These are phyloP conservation scores for Pythium aphanidermatum DNA, from an alignment of 352 stramenopile species.

Conservation along the genomic window DNA sequence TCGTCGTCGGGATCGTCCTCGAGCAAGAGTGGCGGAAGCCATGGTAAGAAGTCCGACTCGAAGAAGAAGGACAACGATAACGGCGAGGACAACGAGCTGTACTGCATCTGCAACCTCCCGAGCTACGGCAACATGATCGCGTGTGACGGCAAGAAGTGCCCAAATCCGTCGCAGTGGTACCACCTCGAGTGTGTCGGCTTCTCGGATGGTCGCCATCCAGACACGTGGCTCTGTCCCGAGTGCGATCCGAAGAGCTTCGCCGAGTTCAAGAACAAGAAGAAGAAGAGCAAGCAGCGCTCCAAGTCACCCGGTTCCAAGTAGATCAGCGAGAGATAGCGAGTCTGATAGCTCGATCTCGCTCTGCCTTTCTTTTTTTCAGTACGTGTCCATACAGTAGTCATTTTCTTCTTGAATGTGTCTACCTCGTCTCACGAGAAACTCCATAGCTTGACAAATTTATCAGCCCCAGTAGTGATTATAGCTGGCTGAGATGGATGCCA, in stretches of 20 bases:
- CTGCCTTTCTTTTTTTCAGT: conserved; percentile 9
- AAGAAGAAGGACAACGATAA: conserved; percentile 62
- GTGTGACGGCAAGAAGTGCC: conserved; percentile 84
- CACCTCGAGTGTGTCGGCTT: conserved; percentile 83
- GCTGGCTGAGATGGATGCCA: conserved; percentile 55
- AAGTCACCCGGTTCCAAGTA: conserved; percentile 72
- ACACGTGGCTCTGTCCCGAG: conserved; percentile 84
- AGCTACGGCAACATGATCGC: conserved; percentile 89
- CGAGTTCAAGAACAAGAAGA: conserved; percentile 80
- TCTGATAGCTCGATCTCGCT: background rate
- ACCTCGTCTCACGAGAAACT: conserved; percentile 24
- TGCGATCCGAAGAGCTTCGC: conserved; percentile 80
- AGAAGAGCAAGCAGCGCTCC: conserved; percentile 74
- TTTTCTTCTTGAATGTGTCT: background rate
- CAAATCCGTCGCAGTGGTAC: conserved; percentile 86
- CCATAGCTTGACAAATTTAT: conserved; percentile 70
- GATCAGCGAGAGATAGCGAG: conserved; percentile 2
- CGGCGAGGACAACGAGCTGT: conserved; percentile 83
- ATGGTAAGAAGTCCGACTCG: conserved; percentile 34
- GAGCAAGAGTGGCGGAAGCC: conserved; percentile 20
- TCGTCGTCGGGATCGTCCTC: background rate
- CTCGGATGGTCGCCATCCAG: conserved; percentile 67
- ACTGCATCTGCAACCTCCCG: conserved; percentile 82
- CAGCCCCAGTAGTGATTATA: conserved; percentile 51
- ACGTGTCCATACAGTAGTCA: conserved; percentile 4